Conservation (phyloP, 805 yeast species). For the Cyberlindnera subsufficiens region DNA sequence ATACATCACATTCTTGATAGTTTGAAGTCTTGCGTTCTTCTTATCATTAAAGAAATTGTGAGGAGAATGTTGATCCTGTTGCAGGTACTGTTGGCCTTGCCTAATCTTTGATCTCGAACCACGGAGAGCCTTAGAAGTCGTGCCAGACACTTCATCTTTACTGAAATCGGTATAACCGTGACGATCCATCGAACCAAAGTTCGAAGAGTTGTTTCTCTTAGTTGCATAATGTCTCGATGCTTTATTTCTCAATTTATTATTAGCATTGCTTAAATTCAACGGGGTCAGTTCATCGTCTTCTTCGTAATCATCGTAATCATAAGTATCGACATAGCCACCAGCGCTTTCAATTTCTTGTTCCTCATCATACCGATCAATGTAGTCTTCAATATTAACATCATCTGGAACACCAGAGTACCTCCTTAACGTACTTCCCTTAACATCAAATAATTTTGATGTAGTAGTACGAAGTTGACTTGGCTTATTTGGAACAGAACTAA, state of each 20-base stretch:
- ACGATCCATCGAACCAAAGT: conserved; percentile 15
- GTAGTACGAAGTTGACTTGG: conserved; percentile 49
- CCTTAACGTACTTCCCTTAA: conserved; percentile 65
- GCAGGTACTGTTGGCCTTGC: conserved; percentile 10
- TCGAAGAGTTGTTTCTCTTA: conserved; percentile 23
- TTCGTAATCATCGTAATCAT: conserved; percentile 21
- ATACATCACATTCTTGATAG: conserved; percentile 29
- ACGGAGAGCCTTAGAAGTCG: conserved; percentile 4
- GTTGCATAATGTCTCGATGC: conserved; percentile 12
- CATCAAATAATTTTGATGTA: conserved; percentile 67
- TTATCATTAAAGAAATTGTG: conserved; percentile 37
- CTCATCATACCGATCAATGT: conserved; percentile 37
- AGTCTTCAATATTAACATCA: conserved; percentile 41
- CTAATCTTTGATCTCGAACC: conserved; percentile 19
- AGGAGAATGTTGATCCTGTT: conserved; percentile 34
- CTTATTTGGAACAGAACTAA: background rate
- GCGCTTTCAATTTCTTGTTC: conserved; percentile 30
- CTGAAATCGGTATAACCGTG: conserved; percentile 7
- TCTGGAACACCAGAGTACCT: conserved; percentile 69
- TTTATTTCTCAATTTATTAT: conserved; percentile 17
- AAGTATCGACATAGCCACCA: conserved; percentile 23
- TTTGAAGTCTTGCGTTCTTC: conserved; percentile 24
- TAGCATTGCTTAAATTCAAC: conserved; percentile 17
- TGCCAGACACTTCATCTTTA: conserved; percentile 4
- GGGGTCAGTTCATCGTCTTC: conserved; percentile 25